Base-by-base conservation (phyloP, 2,329 filamentous ascomycete species). In the Rutstroemia sydowiana region DNA sequence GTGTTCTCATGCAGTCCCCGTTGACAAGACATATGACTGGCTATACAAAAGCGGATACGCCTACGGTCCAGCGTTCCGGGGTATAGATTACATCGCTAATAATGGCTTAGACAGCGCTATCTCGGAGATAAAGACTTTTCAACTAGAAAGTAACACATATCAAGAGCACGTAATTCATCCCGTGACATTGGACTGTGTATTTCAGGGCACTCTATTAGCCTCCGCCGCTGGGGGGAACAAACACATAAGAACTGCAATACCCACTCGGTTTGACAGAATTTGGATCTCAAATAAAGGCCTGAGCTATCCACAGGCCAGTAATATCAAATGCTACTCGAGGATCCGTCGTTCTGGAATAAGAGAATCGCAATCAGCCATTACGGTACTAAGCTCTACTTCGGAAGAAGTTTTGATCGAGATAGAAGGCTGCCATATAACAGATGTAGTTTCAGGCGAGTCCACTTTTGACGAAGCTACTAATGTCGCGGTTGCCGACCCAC, bases 41-140 rank as follows among this genome's bases (percentile, higher is more conserved):
- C 20, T 43, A 13, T 14, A 9, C 5, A n/a, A 46, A 46, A 73
- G 21, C 75, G 76, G 0, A 72, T 76, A 0, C 28, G 41, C 9
- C 9, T 45, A 32, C 11, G 43, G 43, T 32, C 43, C 43, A 45
- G 26, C 43, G 3, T 45, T 45, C 30, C 43, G 30, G 4, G 26
- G 28, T n/a, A 18, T 45, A 21, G 14, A 45, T 3, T n/a, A 3
- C 8, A 34, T 45, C 26, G 10, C 30, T 4, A 10, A 59, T 50
- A 52, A 14, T 34, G 31, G 8, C 11, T 5, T 2, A 11, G 64
- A 62, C 11, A 39, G 37, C 1, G 60, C 63, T 26, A 55, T 60
- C 28, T 64, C 61, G 3, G 54, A 51, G 4, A 57, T 68, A 2
- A 5, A 45, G 13, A 36, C 43, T 32, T 45, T 32, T 34, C 41